Percentiles rank a stretch among this genome's conserved stretches.
phyloP scores from a whole-genome alignment of 345 rosid species.

The Melaleuca quinquenervia region DNA sequence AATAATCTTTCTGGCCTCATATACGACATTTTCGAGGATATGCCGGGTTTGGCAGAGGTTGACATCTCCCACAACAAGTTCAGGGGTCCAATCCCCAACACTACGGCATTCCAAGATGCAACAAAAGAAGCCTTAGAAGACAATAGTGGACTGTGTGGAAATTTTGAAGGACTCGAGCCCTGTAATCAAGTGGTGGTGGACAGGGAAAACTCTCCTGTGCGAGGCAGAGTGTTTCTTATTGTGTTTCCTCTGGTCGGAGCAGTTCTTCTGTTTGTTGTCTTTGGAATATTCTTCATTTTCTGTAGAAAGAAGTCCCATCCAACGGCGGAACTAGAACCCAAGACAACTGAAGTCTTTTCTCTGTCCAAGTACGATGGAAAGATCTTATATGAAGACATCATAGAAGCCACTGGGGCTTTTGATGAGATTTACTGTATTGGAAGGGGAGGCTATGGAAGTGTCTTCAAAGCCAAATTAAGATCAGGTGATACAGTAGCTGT shows the following conservation, averaged over 20 bases:
- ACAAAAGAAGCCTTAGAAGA: not conserved
- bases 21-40: not conserved
- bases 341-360: not conserved
- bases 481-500: constrained; percentile 6
- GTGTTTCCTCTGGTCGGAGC: not conserved
- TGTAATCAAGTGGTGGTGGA: not conserved
- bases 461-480: constrained; percentile 14
- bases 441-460: constrained; percentile 12
- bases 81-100: constrained; percentile 22
- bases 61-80: constrained; percentile 22
- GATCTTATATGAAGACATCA: constrained; percentile 10
- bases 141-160: constrained; percentile 18
- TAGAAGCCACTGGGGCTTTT: constrained; percentile 2
- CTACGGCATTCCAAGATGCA: constrained; percentile 14
- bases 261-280: not conserved
- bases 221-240: not conserved
- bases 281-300: not conserved
- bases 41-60: not conserved
- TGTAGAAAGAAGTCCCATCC: not conserved
- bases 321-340: not conserved
- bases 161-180: not conserved
- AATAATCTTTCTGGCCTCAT: constrained; percentile 19
- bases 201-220: not conserved
- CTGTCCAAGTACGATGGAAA: constrained; percentile 3
- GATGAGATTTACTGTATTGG: constrained; percentile 9